Conservation (phyloP, 2,329 filamentous ascomycete species). For the Sclerotiophoma versabilis region DNA sequence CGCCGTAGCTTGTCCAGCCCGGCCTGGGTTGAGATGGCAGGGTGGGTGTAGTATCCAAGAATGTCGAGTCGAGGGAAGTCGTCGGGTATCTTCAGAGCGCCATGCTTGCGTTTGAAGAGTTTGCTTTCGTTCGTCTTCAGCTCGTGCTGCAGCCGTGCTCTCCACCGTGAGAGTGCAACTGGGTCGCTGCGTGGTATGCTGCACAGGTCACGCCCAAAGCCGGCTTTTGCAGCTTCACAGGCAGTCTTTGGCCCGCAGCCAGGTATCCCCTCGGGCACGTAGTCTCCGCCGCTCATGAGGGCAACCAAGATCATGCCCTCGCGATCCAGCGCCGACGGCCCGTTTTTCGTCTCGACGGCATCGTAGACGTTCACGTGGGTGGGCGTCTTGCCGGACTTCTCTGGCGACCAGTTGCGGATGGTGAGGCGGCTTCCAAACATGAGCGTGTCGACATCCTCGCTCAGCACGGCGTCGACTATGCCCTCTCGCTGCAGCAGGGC, state of each 20-base stretch:
- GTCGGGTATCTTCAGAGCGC: constrained; percentile 75
- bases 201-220: constrained; percentile 81
- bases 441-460: constrained; percentile 94
- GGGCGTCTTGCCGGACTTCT: constrained; percentile 71
- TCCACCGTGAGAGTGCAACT: constrained; percentile 72
- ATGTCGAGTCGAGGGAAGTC: constrained; percentile 82
- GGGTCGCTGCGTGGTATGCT: constrained; percentile 66
- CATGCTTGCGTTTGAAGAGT: constrained; percentile 79
- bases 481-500: constrained; percentile 82
- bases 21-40: constrained; percentile 73
- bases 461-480: constrained; percentile 80
- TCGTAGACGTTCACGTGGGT: constrained; percentile 90
- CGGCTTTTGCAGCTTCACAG: constrained; percentile 86
- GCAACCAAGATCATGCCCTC: constrained; percentile 94
- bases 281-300: constrained; percentile 94
- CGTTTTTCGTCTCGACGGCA: constrained; percentile 62
- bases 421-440: constrained; percentile 92
- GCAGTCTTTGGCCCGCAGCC: constrained; percentile 88
- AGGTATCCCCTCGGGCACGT: constrained; percentile 84
- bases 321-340: constrained; percentile 70
- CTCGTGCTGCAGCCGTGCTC: constrained; percentile 74
- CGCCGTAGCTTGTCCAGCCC: constrained; percentile 63
- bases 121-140: constrained; percentile 83
- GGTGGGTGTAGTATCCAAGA: constrained; percentile 85
- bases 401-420: constrained; percentile 82